Base-by-base conservation (phyloP, 106 monocot genomes). In the Amphibolis antarctica region DNA sequence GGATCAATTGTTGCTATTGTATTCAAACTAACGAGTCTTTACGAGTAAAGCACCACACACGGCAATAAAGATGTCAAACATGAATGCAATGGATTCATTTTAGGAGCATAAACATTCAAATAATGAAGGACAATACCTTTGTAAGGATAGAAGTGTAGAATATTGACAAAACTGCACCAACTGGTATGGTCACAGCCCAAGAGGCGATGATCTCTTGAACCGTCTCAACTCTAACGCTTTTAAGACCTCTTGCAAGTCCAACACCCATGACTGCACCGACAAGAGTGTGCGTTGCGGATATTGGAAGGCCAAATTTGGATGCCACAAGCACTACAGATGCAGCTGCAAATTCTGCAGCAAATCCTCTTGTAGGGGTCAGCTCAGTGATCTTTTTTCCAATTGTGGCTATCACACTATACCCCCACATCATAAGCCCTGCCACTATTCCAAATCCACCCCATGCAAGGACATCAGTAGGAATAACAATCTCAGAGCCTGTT, bases 401-500 rank as follows among this genome's bases (percentile, higher is more conserved):
- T 20, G 96, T 98, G 14, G 96, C 86, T 28, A 98, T 98, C 44
- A 98, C 96, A 44, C 96, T 73, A 24, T 98, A 85, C 0, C 96
- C 96, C 96, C 96, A 98, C 78, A 98, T 85, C 76, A 74, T 87
- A n/a, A 98, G 82, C 45, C 96, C 96, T 0, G 96, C 96, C 12
- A 98, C 89, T 43, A 98, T 98, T 9, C 96, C 96, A 52, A 98
- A 98, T 18, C 96, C 96, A 25, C 96, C 96, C 96, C 96, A 98
- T 1, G 86, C 90, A 49, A 98, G 86, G 28, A 98, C 84, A 47
- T 98, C 96, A 21, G n/a, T 67, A 4, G 96, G 96, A 44, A 98
- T 98, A 7, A 87, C 84, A 31, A 98, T 82, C 68, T 82, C 84
- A 6, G 64, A 71, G 18, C 77, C 81, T 1, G 71, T 69, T 9